Percentiles rank a stretch among this genome's conserved stretches.
These are phyloP conservation scores for Cotoneaster glaucophyllus DNA, from an alignment of 306 rosid genomes.

Conservation along the genomic window DNA sequence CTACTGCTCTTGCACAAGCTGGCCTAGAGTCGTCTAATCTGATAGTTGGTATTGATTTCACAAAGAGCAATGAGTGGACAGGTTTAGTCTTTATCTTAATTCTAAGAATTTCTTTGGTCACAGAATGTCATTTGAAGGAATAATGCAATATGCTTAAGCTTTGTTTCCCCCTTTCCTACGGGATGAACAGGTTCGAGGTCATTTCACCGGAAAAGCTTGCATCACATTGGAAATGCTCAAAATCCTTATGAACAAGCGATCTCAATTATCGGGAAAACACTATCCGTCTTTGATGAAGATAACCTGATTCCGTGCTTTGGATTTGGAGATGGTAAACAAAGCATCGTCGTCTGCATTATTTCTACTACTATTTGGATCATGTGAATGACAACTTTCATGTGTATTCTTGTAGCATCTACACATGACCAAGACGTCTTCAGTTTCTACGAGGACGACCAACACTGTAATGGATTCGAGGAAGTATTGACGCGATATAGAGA, in stretches of 20 bases:
- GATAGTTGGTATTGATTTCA: conserved; percentile 89
- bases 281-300: conserved; percentile 72
- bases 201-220: conserved; percentile 75
- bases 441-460: conserved; percentile 45
- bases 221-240: conserved; percentile 55
- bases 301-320: conserved; percentile 90
- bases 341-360: background rate
- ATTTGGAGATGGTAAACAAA: conserved; percentile 77
- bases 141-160: conserved; percentile 5
- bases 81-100: conserved; percentile 37
- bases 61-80: conserved; percentile 97
- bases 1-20: conserved; percentile 69
- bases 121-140: background rate
- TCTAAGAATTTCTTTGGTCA: conserved; percentile 6
- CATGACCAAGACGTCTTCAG: conserved; percentile 78
- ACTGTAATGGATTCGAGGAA: conserved; percentile 81
- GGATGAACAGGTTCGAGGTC: conserved; percentile 57
- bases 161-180: background rate
- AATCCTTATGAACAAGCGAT: conserved; percentile 89
- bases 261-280: conserved; percentile 72
- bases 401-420: conserved; percentile 51
- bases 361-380: background rate
- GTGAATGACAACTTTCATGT: background rate
- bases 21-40: conserved; percentile 92
- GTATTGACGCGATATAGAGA: conserved; percentile 62